A percentile compares a stretch with the other conserved stretches of the same genome.
Evolutionary conservation across 176 grass and related monocot genomes (phyloP).

Genomic region (Triticum dicoccoides): DNA sequence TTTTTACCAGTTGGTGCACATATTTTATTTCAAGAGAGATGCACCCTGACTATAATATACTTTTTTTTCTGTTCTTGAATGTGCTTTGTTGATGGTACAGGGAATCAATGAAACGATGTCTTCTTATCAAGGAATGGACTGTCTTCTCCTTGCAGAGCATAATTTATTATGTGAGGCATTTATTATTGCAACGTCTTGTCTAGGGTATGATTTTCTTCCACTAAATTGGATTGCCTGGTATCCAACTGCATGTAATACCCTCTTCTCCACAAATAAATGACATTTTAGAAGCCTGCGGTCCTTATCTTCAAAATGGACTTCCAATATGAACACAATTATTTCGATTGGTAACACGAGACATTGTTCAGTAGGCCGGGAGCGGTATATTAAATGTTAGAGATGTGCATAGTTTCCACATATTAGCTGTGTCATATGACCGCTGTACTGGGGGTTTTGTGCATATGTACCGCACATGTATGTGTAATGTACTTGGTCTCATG

Average conservation of each 20-base stretch:
- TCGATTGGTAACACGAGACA: too few species aligned
- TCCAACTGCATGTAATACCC: neutral
- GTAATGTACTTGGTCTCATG: too few species aligned
- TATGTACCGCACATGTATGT: too few species aligned
- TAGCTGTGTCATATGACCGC: too few species aligned
- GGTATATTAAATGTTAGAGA: too few species aligned
- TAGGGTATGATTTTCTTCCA: constrained; percentile 31
- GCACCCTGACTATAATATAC: neutral
- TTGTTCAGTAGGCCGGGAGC: too few species aligned
- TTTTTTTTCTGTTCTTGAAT: neutral
- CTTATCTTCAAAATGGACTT: neutral
- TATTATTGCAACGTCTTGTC: constrained; percentile 47
- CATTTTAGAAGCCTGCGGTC: neutral
- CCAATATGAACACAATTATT: neutral
- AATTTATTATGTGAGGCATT: constrained; percentile 63
- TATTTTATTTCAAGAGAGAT: neutral
- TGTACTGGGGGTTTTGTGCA: too few species aligned
- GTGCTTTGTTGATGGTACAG: constrained; percentile 17
- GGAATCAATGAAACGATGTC: constrained; percentile 30
- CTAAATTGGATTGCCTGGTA: neutral
- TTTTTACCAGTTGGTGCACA: neutral
- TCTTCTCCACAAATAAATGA: neutral
- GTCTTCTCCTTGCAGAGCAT: constrained; percentile 43
- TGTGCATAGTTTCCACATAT: too few species aligned
- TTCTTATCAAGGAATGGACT: constrained; percentile 16